Evolutionary conservation across 176 grass and related monocot species (phyloP).

Genomic region (Oryza glumipatula): DNA sequence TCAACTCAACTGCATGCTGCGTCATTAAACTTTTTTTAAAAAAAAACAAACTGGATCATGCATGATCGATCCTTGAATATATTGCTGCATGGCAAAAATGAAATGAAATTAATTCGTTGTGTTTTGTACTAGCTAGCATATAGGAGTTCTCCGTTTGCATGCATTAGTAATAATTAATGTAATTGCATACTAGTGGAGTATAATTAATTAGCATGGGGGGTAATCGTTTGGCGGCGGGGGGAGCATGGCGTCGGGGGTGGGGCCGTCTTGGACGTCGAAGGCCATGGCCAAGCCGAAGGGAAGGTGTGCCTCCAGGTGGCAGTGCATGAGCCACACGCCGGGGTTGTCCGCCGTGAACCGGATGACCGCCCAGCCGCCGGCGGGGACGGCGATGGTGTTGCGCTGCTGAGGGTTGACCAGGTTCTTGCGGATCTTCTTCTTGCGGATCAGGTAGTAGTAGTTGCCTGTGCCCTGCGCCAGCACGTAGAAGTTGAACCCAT

Average conservation of each 20-base stretch:
- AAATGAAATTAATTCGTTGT: too few relatives aligned
- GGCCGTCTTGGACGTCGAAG: constrained; percentile 65
- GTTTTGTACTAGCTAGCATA: too few relatives aligned
- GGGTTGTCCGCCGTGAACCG: constrained; percentile 67
- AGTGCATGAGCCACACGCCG: constrained; percentile 66
- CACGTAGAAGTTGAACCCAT: constrained; percentile 61
- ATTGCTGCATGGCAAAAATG: too few relatives aligned
- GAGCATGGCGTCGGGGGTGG: constrained; percentile 53
- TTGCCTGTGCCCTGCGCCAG: constrained; percentile 59
- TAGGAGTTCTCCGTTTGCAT: too few relatives aligned
- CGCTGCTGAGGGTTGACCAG: constrained; percentile 55
- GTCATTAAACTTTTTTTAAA: too few relatives aligned
- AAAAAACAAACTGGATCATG: too few relatives aligned
- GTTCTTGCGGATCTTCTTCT: constrained; percentile 1
- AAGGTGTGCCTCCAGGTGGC: constrained; percentile 65
- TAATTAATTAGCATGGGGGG: constrained; percentile 14
- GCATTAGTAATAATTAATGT: too few relatives aligned
- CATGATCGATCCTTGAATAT: too few relatives aligned
- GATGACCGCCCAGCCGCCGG: constrained; percentile 59
- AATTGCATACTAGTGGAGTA: too few relatives aligned
- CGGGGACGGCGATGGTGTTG: constrained; percentile 61
- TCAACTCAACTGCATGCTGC: too few relatives aligned
- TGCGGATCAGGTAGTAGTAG: constrained; percentile 13
- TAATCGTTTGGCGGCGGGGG: constrained; percentile 60
- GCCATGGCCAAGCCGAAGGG: constrained; percentile 59